Conservation (phyloP, 169 alveolate species). For the Miamiensis avidus region DNA sequence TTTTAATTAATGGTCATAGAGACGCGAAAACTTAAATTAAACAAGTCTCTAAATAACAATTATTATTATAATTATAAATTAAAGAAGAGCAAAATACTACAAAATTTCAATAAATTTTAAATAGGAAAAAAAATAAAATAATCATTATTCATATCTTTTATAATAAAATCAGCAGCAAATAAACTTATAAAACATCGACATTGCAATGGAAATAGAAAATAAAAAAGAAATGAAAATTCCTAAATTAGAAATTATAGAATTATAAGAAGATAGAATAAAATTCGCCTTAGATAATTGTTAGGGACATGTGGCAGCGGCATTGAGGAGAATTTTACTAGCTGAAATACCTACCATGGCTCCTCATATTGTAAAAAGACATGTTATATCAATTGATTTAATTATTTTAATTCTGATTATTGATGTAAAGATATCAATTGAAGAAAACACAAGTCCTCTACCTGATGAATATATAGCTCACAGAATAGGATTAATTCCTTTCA, state of each 20-base stretch:
- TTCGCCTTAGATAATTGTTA: constrained; percentile 90
- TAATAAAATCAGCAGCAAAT: too few species aligned
- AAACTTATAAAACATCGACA: too few species aligned
- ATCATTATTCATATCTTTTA: too few species aligned
- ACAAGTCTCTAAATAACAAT: too few species aligned
- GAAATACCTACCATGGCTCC: constrained; percentile 97
- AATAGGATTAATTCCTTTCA: constrained; percentile 94
- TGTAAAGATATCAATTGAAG: constrained; percentile 21
- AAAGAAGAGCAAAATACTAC: too few species aligned
- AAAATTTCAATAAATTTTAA: too few species aligned
- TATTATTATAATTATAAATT: too few species aligned
- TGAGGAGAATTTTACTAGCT: constrained; percentile 93
- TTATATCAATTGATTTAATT: too few species aligned
- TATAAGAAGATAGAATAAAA: constrained; percentile 60
- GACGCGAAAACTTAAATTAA: too few species aligned
- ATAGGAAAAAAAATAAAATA: too few species aligned
- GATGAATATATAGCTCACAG: constrained; percentile 97
- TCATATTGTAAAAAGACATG: constrained; percentile 91
- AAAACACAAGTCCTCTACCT: constrained; percentile 94
- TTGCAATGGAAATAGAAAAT: constrained; percentile 61
- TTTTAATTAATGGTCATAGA: too few species aligned
- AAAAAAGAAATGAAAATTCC: constrained; percentile 44
- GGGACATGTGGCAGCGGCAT: constrained; percentile 93
- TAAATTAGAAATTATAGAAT: constrained; percentile 51
- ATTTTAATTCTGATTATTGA: too few species aligned